Base-by-base conservation (phyloP, 2,329 filamentous ascomycete species). In the Thermothelomyces thermophilus region DNA sequence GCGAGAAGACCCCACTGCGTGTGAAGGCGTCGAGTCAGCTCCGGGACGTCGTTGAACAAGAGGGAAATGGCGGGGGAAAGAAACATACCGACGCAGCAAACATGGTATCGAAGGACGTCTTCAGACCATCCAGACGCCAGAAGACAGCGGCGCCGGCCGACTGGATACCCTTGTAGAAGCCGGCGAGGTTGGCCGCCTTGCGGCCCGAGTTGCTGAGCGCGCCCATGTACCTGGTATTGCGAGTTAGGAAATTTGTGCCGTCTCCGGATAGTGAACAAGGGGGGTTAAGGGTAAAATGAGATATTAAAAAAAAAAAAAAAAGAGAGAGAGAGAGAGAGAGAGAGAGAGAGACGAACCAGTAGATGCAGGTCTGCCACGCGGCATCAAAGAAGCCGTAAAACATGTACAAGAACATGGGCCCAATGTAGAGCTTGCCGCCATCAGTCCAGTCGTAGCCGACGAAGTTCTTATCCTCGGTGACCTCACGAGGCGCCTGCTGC, bases 381-480 rank as follows among this genome's bases (percentile, higher is more conserved):
- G 90, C 88, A 65, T 96, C 91, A 60, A 84, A 93, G 68, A 93
- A 84, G 35, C 89, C 89, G 65, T 93, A 94, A 68, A 90, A 90
- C 62, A 95, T 87, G 73, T 90, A 94, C 46, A 95, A 70, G 66
- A 95, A 88, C 80, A 95, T 87, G 11, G 87, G 86, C 0, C 85
- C 88, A 51, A 84, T 75, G 64, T 85, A 93, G 19, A 56, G 50
- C 51, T 66, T 55, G 47, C 80, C 80, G 24, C 73, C 68, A 48
- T 81, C 74, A 2, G 72, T 75, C 83, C 86, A 93, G 67, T 93
- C 87, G 43, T n/a, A 14, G 16, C 33, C 33, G 16, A 35, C 33
- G 8, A 47, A 26, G 20, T 56, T 34, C 14, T 55, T 22, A 37
- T 56, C 53, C 33, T 57, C 56, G 24, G 65, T 62, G 33, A 64